Percentiles rank a stretch among this genome's conserved stretches.
These are phyloP conservation scores for Cordyceps tenuipes DNA, from an alignment of 2,329 filamentous ascomycete genomes.

Conservation along the genomic window DNA sequence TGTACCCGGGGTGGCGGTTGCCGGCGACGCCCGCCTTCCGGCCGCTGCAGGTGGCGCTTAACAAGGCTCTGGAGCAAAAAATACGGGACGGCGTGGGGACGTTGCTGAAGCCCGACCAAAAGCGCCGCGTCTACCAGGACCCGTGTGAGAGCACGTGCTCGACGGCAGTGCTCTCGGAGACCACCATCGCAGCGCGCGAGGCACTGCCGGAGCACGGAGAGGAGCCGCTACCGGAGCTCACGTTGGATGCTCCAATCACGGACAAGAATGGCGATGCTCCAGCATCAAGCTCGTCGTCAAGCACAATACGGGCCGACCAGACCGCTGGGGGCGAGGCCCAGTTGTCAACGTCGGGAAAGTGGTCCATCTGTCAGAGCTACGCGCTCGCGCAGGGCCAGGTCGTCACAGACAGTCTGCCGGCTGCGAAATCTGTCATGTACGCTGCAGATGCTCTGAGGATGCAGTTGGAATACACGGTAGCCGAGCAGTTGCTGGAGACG, in stretches of 20 bases:
- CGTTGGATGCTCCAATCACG: too few species aligned
- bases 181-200: neutral
- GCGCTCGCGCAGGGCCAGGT: conserved; percentile 3
- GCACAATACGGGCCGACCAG: neutral
- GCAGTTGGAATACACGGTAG: conserved; percentile 3
- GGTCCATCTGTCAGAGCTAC: neutral
- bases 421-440: neutral
- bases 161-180: neutral
- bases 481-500: too few species aligned
- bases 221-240: neutral
- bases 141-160: conserved; percentile 5
- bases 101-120: neutral
- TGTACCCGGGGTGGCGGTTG: conserved; percentile 2
- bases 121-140: neutral
- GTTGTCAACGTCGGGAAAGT: too few species aligned
- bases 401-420: neutral
- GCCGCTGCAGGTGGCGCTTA: neutral
- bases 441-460: neutral
- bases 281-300: neutral
- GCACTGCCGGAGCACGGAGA: neutral
- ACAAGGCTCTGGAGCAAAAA: neutral
- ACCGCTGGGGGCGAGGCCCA: too few species aligned
- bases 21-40: neutral
- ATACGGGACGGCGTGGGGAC: neutral
- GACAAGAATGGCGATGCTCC: neutral